Percentiles rank a stretch among this genome's conserved stretches.
Conservation (phyloP, 163 green algal genomes). For the Scenedesmus sp. region DNA sequence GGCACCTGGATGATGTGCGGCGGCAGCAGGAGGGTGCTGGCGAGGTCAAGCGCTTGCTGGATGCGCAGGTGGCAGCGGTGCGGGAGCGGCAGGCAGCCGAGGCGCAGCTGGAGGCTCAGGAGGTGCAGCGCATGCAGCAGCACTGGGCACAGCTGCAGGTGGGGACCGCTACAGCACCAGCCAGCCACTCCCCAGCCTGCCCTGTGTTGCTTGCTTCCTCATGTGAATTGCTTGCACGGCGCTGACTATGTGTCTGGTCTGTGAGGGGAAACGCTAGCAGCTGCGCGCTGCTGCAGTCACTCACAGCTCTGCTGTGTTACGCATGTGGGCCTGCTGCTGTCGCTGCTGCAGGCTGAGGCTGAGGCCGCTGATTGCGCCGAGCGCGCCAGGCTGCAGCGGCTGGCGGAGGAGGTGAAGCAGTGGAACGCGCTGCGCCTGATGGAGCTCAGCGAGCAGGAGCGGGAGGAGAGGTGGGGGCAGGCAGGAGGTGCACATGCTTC, state of each 20-base stretch:
- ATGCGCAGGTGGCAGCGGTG: slow-evolving; percentile 63
- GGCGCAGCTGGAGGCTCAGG: slow-evolving; percentile 33
- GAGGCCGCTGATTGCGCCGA: slow-evolving; percentile 55
- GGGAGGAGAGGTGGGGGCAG: slow-evolving; percentile 58
- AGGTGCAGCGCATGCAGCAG: slow-evolving; percentile 50
- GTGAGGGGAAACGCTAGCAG: not conserved
- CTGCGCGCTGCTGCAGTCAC: not conserved
- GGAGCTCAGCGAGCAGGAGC: slow-evolving; percentile 66
- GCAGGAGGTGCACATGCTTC: not conserved
- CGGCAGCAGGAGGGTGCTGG: slow-evolving; percentile 50
- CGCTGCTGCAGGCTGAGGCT: slow-evolving; percentile 42
- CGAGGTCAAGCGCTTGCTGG: slow-evolving; percentile 57
- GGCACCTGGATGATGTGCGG: slow-evolving; percentile 63
- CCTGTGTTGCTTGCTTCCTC: not conserved
- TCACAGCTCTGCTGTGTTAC: not conserved
- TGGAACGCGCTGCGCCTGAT: slow-evolving; percentile 62
- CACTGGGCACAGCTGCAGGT: slow-evolving; percentile 53
- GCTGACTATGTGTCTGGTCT: not conserved
- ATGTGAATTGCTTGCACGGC: not conserved
- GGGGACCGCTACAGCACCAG: not conserved
- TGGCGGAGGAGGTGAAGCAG: slow-evolving; percentile 83
- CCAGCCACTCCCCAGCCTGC: not conserved
- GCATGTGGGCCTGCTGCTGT: not conserved
- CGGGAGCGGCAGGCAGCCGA: slow-evolving; percentile 36
- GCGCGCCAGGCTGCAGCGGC: slow-evolving; percentile 73